phyloP scores from a whole-genome alignment of 495 filamentous ascomycete species.

The Penicillium flavigenum region DNA sequence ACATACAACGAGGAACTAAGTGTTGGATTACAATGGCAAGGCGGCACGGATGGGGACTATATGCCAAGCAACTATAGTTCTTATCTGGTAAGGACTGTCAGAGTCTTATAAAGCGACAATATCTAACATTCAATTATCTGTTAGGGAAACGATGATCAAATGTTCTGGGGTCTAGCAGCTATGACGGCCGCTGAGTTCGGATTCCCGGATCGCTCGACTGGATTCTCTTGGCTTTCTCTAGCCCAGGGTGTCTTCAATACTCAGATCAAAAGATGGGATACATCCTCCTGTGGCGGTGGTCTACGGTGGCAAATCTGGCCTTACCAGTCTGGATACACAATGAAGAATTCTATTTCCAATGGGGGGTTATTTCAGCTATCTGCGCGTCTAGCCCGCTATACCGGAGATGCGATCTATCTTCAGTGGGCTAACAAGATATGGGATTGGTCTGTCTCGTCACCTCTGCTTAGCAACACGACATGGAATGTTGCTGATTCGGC shows the following conservation, averaged over 20 bases:
- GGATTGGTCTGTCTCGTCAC: constrained; percentile 58
- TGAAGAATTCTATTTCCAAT: constrained; percentile 72
- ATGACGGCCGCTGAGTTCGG: constrained; percentile 55
- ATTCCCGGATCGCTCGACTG: constrained; percentile 44
- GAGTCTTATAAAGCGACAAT: background rate
- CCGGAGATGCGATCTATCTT: constrained; percentile 60
- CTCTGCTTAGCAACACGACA: constrained; percentile 47
- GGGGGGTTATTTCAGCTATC: constrained; percentile 68
- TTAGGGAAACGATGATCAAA: constrained; percentile 58
- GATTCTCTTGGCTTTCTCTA: constrained; percentile 69
- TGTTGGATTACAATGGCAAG: constrained; percentile 52
- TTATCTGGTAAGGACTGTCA: constrained; percentile 31
- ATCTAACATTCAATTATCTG: background rate
- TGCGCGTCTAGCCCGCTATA: constrained; percentile 66
- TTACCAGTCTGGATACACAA: constrained; percentile 53
- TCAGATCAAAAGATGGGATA: constrained; percentile 58
- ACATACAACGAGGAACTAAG: constrained; percentile 52
- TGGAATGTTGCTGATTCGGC: constrained; percentile 65
- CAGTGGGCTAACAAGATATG: constrained; percentile 68
- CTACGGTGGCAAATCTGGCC: constrained; percentile 58
- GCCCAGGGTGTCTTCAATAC: constrained; percentile 79
- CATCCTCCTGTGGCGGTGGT: constrained; percentile 48
- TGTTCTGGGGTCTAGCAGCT: constrained; percentile 57
- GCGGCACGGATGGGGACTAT: constrained; percentile 48
- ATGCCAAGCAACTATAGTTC: constrained; percentile 46